Base-by-base conservation (phyloP, 192 early-diverging fungal species). In the Mortierella antarctica region DNA sequence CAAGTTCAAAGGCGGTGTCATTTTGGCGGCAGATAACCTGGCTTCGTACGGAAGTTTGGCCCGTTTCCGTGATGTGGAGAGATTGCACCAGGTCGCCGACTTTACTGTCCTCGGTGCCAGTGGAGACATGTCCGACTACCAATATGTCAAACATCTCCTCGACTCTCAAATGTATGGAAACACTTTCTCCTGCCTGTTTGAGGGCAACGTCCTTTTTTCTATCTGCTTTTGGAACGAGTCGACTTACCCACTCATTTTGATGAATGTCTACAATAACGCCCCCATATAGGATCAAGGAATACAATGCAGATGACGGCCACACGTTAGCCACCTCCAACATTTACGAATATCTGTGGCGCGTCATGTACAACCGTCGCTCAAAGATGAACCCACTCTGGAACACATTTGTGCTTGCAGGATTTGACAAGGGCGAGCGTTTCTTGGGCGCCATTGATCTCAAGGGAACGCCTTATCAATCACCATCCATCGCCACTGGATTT, bases 351-450 rank as follows among this genome's bases (percentile, higher is more conserved):
- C 81, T 98, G 62, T 89, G 88, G 86, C 88, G 93, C 51, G 88
- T 98, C 72, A 95, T 98, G 95, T 98, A 99, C 86, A 85, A 88
- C 76, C 86, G 96, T 71, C 90, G 97, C 64, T 93, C 87, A 79
- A 92, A 96, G 77, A 83, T 94, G 59, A 91, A 99, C 84, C 97
- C 97, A 51, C 88, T 99, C 54, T 99, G 96, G 98, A 99, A 99
- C 88, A 89, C 92, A 45, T 89, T 95, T 63, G 90, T 99, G 21
- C 91, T 99, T 71, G 98, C 92, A 41, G 98, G 98, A 31, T 67
- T 93, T 48, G 83, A 94, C 53, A 88, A 94, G 58, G 91, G 91
- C 48, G 89, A 97, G 70, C 74, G 81, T 18, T 95, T 97, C 85
- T 87, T 99, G 65, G 98, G 98, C 18, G 97, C 90, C 60, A 94